Conservation (phyloP, 148 eudicot species). For the Talinum fruticosum region DNA sequence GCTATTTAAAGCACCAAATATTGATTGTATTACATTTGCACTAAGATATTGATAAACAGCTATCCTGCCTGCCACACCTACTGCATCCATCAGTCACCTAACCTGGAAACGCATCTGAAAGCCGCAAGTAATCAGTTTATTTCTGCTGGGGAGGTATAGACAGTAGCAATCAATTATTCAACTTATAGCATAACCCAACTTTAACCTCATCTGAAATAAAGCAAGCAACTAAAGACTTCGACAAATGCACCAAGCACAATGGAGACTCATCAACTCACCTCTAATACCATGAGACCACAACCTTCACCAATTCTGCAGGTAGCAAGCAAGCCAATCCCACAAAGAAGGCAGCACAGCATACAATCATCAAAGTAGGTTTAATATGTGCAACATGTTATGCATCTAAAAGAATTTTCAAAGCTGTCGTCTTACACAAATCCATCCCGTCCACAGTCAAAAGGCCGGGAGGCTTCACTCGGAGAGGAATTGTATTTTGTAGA, state of each 20-base stretch:
- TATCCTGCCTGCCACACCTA: background rate
- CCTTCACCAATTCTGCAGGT: slow-evolving; percentile 90
- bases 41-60: background rate
- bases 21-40: no score
- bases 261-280: slow-evolving; percentile 49
- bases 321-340: slow-evolving; percentile 14
- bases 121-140: background rate
- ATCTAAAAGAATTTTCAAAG: slow-evolving; percentile 12
- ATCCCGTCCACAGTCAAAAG: slow-evolving; percentile 85
- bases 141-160: background rate
- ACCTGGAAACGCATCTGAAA: background rate
- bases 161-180: background rate
- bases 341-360: background rate
- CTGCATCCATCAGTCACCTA: background rate
- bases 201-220: background rate
- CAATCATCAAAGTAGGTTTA: background rate
- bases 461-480: slow-evolving; percentile 85
- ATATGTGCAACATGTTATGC: background rate
- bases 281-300: slow-evolving; percentile 81
- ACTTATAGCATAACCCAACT: slow-evolving; percentile 14
- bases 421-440: slow-evolving; percentile 84
- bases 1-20: background rate
- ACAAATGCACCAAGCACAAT: background rate
- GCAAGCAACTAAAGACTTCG: background rate
- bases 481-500: slow-evolving; percentile 69